Conservation (phyloP, 179 eudicot genomes). For the Silene vulgaris region DNA sequence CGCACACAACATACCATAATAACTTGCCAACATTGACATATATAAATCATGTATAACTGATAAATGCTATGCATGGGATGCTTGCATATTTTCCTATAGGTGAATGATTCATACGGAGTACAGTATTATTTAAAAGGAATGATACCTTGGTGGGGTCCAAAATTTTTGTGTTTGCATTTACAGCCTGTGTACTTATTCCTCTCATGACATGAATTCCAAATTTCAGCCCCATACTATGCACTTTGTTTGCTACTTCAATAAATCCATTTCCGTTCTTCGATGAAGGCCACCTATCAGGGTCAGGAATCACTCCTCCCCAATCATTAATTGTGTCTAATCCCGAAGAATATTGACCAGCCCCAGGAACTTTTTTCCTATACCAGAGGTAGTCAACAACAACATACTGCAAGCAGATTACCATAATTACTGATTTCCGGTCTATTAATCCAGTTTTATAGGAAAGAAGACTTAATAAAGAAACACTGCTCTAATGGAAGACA, state of each 20-base stretch:
- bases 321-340: conserved; percentile 85
- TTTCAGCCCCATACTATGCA: conserved; percentile 86
- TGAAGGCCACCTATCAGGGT: conserved; percentile 88
- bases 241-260: conserved; percentile 58
- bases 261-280: conserved; percentile 71
- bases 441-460: background rate
- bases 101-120: no score
- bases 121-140: background rate
- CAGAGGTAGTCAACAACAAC: conserved; percentile 94
- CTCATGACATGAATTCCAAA: conserved; percentile 96
- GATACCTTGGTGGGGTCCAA: conserved; percentile 64
- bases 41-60: no score
- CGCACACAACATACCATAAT: no score
- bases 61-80: no score
- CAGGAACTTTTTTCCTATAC: conserved; percentile 70
- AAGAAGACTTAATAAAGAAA: background rate
- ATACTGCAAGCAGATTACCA: conserved; percentile 48
- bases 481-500: background rate
- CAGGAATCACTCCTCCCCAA: conserved; percentile 94
- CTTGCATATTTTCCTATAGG: no score
- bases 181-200: conserved; percentile 81
- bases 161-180: conserved; percentile 72
- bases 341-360: conserved; percentile 61
- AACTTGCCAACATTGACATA: no score
- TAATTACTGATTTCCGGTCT: background rate